Percentiles rank a stretch among this genome's conserved stretches.
Evolutionary conservation across 2,329 filamentous ascomycete species (phyloP).

Genomic region (Paramyrothecium roridum): DNA sequence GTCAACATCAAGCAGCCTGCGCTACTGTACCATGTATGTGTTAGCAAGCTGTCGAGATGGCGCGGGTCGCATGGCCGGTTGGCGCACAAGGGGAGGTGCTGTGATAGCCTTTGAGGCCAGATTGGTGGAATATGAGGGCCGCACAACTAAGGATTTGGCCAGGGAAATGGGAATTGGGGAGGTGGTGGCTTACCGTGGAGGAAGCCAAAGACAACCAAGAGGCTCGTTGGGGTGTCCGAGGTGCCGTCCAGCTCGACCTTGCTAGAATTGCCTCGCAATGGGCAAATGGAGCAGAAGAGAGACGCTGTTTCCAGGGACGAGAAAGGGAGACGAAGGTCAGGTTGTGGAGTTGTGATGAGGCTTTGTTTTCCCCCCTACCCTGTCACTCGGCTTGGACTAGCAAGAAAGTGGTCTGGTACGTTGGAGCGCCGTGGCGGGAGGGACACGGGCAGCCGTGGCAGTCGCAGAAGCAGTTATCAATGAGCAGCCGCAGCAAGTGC

Average conservation of each 20-base stretch:
- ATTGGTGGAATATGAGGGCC: not conserved
- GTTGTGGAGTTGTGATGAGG: slow-evolving; percentile 33
- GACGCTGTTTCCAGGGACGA: slow-evolving; percentile 16
- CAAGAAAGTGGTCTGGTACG: slow-evolving; percentile 3
- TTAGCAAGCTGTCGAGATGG: not conserved
- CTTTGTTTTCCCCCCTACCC: slow-evolving; percentile 36
- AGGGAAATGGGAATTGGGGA: slow-evolving; percentile 8
- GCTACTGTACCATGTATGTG: too few relatives aligned
- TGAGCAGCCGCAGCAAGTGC: not conserved
- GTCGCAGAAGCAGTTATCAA: too few relatives aligned
- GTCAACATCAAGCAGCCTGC: not conserved
- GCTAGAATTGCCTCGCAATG: slow-evolving; percentile 37
- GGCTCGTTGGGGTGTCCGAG: slow-evolving; percentile 16
- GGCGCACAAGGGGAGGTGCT: too few relatives aligned
- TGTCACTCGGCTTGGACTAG: slow-evolving; percentile 20
- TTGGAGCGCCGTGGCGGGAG: not conserved
- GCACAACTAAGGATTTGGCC: slow-evolving; percentile 1
- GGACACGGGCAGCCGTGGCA: not conserved
- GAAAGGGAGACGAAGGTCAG: slow-evolving; percentile 24
- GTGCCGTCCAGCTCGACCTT: slow-evolving; percentile 32
- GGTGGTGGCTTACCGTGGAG: slow-evolving; percentile 24
- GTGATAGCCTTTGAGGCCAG: too few relatives aligned
- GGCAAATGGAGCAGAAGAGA: slow-evolving; percentile 30
- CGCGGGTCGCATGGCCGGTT: not conserved
- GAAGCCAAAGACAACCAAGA: slow-evolving; percentile 19